Evolutionary conservation across 169 alveolate species (phyloP).

Genomic region (Cryptosporidium meleagridis): DNA sequence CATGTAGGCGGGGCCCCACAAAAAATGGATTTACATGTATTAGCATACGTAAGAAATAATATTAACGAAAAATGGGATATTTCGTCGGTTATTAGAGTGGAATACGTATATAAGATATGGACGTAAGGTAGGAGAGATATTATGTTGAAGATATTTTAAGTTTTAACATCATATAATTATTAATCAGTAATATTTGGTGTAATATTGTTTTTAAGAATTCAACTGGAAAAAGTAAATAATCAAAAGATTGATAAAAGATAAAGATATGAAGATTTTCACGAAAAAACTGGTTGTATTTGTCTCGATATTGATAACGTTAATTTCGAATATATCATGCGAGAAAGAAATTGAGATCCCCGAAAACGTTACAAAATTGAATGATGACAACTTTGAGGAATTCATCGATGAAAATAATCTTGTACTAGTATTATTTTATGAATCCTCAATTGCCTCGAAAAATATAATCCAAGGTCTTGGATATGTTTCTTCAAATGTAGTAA

Average conservation of each 20-base stretch:
- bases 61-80: not conserved
- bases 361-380: constrained; percentile 2
- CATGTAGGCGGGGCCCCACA: constrained; percentile 47
- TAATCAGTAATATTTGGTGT: not conserved
- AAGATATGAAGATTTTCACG: not conserved
- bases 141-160: not conserved
- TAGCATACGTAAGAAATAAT: not conserved
- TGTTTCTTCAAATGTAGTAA: not conserved
- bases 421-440: constrained; percentile 42
- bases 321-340: not conserved
- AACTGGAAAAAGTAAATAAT: not conserved
- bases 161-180: not conserved
- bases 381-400: constrained; percentile 18
- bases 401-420: not conserved
- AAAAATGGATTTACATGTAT: constrained; percentile 5
- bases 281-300: not conserved
- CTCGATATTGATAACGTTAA: not conserved
- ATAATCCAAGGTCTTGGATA: constrained; percentile 11
- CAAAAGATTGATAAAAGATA: not conserved
- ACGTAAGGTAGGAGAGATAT: not conserved
- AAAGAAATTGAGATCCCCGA: not conserved
- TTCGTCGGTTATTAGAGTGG: not conserved
- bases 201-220: not conserved
- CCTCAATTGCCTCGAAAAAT: not conserved
- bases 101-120: constrained; percentile 15